A percentile compares a stretch with the other conserved stretches of the same genome.
Conservation (phyloP, 306 rosid genomes). For the Luffa acutangula region DNA sequence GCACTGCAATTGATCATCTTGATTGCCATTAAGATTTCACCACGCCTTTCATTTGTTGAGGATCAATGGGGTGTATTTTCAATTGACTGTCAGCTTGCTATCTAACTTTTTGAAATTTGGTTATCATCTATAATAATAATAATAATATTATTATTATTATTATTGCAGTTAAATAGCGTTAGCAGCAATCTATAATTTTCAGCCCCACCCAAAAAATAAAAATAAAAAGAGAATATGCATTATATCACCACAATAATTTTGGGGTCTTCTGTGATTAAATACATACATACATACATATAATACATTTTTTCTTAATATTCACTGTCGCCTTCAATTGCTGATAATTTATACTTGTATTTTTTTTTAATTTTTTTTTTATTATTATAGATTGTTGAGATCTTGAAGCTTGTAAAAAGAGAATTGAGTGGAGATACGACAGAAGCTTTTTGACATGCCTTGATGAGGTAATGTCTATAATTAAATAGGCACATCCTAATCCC, state of each 20-base stretch:
- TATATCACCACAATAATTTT: not conserved
- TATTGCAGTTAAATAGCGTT: too few species aligned
- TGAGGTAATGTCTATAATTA: constrained; percentile 28
- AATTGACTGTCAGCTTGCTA: not conserved
- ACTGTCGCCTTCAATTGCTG: not conserved
- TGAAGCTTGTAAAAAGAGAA: constrained; percentile 75
- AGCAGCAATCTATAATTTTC: too few species aligned
- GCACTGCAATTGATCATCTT: not conserved
- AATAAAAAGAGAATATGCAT: not conserved
- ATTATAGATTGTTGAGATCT: constrained; percentile 55
- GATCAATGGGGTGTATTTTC: not conserved
- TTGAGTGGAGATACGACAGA: constrained; percentile 33
- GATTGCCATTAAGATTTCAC: not conserved
- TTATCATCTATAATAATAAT: too few species aligned
- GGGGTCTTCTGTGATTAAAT: not conserved
- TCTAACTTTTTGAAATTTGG: not conserved
- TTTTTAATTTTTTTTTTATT: not conserved
- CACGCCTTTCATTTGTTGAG: not conserved
- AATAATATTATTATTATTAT: too few species aligned
- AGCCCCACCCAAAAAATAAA: too few species aligned
- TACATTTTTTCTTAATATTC: not conserved
- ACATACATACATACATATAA: not conserved
- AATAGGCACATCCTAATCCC: not conserved
- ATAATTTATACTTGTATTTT: not conserved
- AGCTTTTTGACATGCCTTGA: constrained; percentile 20